Evolutionary conservation across 2,329 filamentous ascomycete species (phyloP).

Genomic region (Zymoseptoria passerinii): DNA sequence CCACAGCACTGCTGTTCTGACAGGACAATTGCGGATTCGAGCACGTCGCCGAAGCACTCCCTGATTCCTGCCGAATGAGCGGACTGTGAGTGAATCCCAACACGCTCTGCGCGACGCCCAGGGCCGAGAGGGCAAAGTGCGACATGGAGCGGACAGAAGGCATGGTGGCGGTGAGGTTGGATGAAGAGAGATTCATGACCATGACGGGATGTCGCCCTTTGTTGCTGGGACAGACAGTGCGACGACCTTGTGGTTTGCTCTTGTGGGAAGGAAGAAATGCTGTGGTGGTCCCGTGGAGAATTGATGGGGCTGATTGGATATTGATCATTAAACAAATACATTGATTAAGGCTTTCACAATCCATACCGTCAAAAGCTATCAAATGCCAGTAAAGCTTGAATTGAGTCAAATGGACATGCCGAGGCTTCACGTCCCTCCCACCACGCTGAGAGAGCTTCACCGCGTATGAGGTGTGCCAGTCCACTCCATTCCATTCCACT

Average conservation of each 20-base stretch:
- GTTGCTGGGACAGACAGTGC: too few relatives aligned
- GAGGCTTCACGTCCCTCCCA: background rate
- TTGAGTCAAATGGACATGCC: too few relatives aligned
- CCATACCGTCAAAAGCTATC: too few relatives aligned
- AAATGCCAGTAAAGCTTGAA: too few relatives aligned
- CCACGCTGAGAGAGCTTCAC: background rate
- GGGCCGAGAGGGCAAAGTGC: constrained; percentile 21
- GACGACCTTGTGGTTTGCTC: too few relatives aligned
- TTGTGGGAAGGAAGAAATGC: background rate
- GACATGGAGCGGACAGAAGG: constrained; percentile 23
- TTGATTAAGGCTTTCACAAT: too few relatives aligned
- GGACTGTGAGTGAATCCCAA: constrained; percentile 17
- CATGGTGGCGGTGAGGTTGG: constrained; percentile 20
- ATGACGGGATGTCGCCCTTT: too few relatives aligned
- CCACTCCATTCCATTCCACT: too few relatives aligned
- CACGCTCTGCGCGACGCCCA: constrained; percentile 22
- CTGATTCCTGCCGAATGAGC: constrained; percentile 4
- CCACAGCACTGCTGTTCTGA: constrained; percentile 51
- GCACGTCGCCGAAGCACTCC: constrained; percentile 23
- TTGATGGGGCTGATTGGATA: too few relatives aligned
- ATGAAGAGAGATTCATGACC: background rate
- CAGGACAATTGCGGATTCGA: constrained; percentile 49
- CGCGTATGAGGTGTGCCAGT: background rate
- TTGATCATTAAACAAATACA: too few relatives aligned
- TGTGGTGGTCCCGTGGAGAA: background rate